Base-by-base conservation (phyloP, 2,329 filamentous ascomycete genomes). In the Pyrenochaeta sp. region DNA sequence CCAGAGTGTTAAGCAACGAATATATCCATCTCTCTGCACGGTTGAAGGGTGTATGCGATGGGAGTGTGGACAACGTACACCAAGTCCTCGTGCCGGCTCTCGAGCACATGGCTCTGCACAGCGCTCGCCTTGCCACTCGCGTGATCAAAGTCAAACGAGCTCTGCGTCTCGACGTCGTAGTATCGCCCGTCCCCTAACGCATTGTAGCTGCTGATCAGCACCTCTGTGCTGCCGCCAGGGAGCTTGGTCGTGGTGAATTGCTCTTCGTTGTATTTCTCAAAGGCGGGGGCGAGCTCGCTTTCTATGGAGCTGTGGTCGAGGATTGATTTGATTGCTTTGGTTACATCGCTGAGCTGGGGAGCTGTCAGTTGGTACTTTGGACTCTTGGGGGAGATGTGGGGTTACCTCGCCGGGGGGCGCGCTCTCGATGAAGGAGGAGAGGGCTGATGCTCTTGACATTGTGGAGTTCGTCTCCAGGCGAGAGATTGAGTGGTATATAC, bases 191-290 rank as follows among this genome's bases (percentile, higher is more conserved):
- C 83, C 19, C 87, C 90, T 26, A 96, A 78, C 35, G 85, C 84
- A 74, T 93, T 97, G 77, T 95, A 87, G 43, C 85, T 80, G 78
- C 90, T 96, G 68, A 99, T 81, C 56, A 97, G 82, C 52, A 86
- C 83, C 74, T 87, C 75, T 71, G 90, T 85, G 72, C 85, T 93
- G 68, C 88, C 84, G 20, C 91, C 91, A 0, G 93, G 93, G 42
- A 99, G 83, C 80, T 95, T 96, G 51, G 90, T 87, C 11, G 91
- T 91, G 35, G 85, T 77, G 72, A 96, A 88, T 74, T 99, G 94
- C 73, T 92, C 88, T 74, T 99, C 93, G 64, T 97, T 96, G 81
- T 99, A 97, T 74, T 88, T 90, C 74, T 92, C 81, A 71, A 96
- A 95, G 0, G 94, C 91, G 0, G 91, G 89, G 6, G 81, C 82